Conservation (phyloP, 2,329 filamentous ascomycete species). For the Xylogone sp. region DNA sequence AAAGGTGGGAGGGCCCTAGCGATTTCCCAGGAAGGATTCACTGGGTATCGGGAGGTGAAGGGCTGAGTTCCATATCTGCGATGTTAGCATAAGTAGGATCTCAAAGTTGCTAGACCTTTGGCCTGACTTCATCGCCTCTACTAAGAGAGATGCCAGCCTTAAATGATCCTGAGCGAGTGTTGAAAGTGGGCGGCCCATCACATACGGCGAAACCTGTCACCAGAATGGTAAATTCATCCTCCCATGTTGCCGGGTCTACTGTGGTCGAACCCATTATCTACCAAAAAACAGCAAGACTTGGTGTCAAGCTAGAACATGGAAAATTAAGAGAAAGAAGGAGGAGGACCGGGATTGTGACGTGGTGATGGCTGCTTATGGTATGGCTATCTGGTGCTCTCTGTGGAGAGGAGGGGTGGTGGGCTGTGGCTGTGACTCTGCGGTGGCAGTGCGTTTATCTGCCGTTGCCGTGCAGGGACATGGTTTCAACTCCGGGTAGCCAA, state of each 20-base stretch:
- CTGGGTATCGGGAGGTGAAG: slow-evolving; percentile 66
- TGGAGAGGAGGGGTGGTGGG: not conserved
- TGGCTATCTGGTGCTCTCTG: not conserved
- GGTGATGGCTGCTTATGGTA: not conserved
- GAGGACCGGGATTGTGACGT: not conserved
- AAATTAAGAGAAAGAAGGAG: not conserved
- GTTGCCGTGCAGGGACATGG: not conserved
- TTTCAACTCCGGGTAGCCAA: too few species aligned
- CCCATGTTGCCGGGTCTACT: not conserved
- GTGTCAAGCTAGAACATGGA: not conserved
- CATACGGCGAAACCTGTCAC: slow-evolving; percentile 60
- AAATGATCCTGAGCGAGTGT: too few species aligned
- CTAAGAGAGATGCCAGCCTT: too few species aligned
- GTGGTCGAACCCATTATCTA: slow-evolving; percentile 15
- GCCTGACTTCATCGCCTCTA: too few species aligned
- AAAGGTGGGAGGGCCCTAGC: slow-evolving; percentile 62
- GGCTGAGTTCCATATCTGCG: slow-evolving; percentile 46
- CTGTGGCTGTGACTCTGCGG: not conserved
- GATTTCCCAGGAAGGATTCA: slow-evolving; percentile 82
- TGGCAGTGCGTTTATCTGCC: not conserved
- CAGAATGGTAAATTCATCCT: slow-evolving; percentile 52
- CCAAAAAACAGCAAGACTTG: not conserved
- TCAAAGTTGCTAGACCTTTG: too few species aligned
- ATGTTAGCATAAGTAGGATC: not conserved
- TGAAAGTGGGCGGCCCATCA: slow-evolving; percentile 12